Conservation (phyloP, 306 rosid genomes). For the Bauhinia variegata region DNA sequence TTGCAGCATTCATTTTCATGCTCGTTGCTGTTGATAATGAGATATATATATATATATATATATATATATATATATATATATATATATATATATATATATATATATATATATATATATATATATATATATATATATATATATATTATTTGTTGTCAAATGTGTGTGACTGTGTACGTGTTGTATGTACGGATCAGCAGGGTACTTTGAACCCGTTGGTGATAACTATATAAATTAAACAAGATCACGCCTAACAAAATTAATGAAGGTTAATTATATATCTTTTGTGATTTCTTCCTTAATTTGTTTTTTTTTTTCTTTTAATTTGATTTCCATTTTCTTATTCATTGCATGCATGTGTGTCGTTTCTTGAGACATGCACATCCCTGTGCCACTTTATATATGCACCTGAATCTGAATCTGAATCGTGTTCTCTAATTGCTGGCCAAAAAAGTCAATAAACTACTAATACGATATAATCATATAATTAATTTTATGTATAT, state of each 20-base stretch:
- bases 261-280: neutral
- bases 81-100: no score
- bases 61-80: no score
- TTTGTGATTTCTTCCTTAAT: neutral
- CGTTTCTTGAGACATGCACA: slow-evolving; percentile 9
- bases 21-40: no score
- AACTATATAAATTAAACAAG: neutral
- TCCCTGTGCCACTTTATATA: neutral
- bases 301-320: no score
- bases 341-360: slow-evolving; percentile 2
- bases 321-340: neutral
- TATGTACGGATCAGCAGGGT: slow-evolving; percentile 12
- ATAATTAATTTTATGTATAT: neutral
- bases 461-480: no score
- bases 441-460: neutral
- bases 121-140: no score
- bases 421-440: neutral
- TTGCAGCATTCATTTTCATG: no score
- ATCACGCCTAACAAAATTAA: neutral
- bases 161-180: neutral
- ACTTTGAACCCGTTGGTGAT: neutral
- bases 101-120: no score
- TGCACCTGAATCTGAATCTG: neutral
- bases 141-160: neutral
- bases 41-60: no score